Base-by-base conservation (phyloP, 2,329 filamentous ascomycete genomes). In the Alternaria burnsii region DNA sequence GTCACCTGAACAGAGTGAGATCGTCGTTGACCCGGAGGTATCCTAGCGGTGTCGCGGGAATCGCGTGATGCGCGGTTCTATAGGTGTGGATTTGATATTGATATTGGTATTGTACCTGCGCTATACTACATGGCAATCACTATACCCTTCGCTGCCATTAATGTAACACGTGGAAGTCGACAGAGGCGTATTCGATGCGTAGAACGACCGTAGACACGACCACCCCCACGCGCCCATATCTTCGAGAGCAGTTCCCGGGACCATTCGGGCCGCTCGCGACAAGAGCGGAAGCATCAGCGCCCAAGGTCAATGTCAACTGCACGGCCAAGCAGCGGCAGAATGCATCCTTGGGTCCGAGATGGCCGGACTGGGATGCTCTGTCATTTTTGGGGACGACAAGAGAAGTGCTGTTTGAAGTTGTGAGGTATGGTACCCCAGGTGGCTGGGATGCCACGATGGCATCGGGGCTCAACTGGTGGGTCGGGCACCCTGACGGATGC, bases 331-430 rank as follows among this genome's bases (percentile, higher is more conserved):
- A 48, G 51, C 36, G 22, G 48, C 42, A 55, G 79, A 81, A 52
- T 76, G 81, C 26, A 82, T 91, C 42, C 71, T 80, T 5, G 69
- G 66, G 7, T 79, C 84, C 10, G 71, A 76, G 5, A 86, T 83
- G 69, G 80, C 78, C 38, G 85, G 87, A 62, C 57, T 65, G 6
- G 79, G 81, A 40, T 76, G 72, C 11, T 67, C 58, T 0, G 80
- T 88, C 3, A 84, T 87, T 61, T 46, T 34, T 50, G 44, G 53
- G 24, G 18, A 38, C n/a, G 44, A 34, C 44, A 44, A 54, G 38
- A 26, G 30, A 44, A 16, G 16, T 50, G 34, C 50, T 38, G 50
- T 41, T 11, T 26, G 50, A 41, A 16, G 18, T 12, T 44, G 30
- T 44, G 34, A 52, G 36, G 22, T 43, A 44, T 47, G 47, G 61